Percentiles rank a stretch among this genome's conserved stretches.
phyloP scores from a whole-genome alignment of 2,329 filamentous ascomycete genomes.

The Microdochium paspali region DNA sequence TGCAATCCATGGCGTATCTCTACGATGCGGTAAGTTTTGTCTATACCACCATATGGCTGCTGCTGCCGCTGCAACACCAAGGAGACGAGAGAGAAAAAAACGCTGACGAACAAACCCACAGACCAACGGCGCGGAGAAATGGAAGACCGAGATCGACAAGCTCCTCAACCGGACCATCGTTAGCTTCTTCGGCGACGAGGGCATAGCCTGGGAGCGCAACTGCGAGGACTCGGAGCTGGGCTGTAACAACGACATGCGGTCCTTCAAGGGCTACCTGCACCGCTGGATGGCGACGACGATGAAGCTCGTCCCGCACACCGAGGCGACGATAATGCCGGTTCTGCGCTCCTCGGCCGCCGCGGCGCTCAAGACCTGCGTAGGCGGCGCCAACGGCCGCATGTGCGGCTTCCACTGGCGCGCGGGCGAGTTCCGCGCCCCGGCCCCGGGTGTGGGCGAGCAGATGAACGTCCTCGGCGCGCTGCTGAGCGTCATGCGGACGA shows the following conservation, averaged over 20 bases:
- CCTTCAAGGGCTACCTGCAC: conserved; percentile 46
- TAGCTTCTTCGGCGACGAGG: conserved; percentile 35
- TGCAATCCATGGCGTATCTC: conserved; percentile 29
- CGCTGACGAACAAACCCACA: no score
- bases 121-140: conserved; percentile 26
- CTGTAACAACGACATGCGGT: conserved; percentile 44
- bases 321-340: conserved; percentile 19
- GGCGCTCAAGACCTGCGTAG: conserved; percentile 24
- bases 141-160: conserved; percentile 35
- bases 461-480: conserved; percentile 47
- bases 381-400: conserved; percentile 18
- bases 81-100: no score
- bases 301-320: conserved; percentile 24
- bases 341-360: conserved; percentile 25
- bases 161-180: conserved; percentile 31
- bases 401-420: conserved; percentile 13
- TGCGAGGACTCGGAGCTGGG: conserved; percentile 32
- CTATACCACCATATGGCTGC: not conserved
- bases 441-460: conserved; percentile 43
- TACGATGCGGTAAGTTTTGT: conserved; percentile 19
- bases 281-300: conserved; percentile 33
- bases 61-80: not conserved
- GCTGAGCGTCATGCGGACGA: conserved; percentile 25
- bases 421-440: conserved; percentile 28
- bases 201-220: conserved; percentile 39